phyloP scores from a whole-genome alignment of 768 basidiomycete species.

The Mrakia blollopis region DNA sequence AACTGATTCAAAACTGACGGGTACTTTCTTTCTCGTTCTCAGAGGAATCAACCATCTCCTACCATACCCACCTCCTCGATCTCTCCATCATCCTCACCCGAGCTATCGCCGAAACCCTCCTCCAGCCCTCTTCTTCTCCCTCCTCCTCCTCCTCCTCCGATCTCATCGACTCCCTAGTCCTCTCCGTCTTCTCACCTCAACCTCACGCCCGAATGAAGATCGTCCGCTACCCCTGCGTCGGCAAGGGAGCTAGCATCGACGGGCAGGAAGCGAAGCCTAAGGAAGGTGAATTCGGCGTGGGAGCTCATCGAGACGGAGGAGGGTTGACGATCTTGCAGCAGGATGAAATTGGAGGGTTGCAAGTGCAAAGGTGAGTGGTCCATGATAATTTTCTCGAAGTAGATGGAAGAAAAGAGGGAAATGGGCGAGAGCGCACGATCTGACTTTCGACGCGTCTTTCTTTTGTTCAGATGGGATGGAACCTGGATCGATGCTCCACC shows the following conservation, averaged over 20 bases:
- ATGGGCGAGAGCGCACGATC: neutral
- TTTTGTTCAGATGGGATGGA: constrained; percentile 1
- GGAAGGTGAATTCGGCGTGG: neutral
- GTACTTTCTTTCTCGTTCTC: neutral
- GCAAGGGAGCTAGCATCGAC: neutral
- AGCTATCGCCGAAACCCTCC: constrained; percentile 8
- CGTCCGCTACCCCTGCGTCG: constrained; percentile 8
- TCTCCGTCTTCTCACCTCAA: neutral
- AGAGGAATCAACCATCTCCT: neutral
- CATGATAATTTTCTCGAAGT: neutral
- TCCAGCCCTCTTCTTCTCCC: neutral
- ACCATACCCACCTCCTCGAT: constrained; percentile 1
- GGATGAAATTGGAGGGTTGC: neutral
- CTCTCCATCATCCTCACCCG: neutral
- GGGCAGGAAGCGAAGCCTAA: neutral
- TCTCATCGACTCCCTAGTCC: neutral
- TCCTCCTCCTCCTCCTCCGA: neutral
- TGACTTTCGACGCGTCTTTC: neutral
- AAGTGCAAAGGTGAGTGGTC: neutral
- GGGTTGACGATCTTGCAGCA: constrained; percentile 16
- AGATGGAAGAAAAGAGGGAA: too few species aligned
- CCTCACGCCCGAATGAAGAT: constrained; percentile 15
- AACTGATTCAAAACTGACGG: neutral
- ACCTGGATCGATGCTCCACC: constrained; percentile 9
- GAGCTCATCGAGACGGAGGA: constrained; percentile 3